Percentiles rank a stretch among this genome's conserved stretches.
Evolutionary conservation across 305 asterid species (phyloP).

Genomic region (Salvia sclarea): DNA sequence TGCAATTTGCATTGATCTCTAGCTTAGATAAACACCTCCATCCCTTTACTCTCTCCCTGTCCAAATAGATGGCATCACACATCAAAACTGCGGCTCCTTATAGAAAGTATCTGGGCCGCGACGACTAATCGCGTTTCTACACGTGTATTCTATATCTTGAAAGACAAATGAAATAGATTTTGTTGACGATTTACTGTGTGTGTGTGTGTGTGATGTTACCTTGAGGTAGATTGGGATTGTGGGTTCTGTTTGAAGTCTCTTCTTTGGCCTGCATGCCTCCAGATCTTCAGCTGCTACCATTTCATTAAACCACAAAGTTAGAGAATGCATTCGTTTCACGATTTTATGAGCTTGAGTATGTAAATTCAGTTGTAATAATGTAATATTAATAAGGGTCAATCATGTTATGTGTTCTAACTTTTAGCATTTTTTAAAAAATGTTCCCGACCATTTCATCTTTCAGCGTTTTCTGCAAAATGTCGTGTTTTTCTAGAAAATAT

Average conservation of each 20-base stretch:
- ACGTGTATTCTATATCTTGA: constrained; percentile 4
- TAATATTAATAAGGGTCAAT: no score
- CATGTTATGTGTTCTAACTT: no score
- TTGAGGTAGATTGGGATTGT: constrained; percentile 89
- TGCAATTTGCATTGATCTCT: constrained; percentile 47
- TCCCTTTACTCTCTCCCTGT: constrained; percentile 49
- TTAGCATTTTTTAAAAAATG: no score
- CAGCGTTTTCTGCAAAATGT: no score
- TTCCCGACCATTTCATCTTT: no score
- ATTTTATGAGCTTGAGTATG: neutral
- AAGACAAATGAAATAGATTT: constrained; percentile 8
- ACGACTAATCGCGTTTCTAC: neutral
- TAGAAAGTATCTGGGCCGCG: neutral
- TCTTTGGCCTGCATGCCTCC: constrained; percentile 75
- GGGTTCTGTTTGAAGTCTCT: constrained; percentile 76
- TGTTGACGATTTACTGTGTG: no score
- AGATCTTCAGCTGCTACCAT: constrained; percentile 72
- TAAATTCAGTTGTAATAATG: neutral
- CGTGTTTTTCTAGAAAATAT: no score
- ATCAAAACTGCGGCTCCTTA: constrained; percentile 40
- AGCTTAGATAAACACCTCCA: constrained; percentile 54
- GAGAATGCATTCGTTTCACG: neutral
- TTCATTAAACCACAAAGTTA: constrained; percentile 11
- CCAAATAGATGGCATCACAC: constrained; percentile 51
- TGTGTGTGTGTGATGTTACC: constrained; percentile 56